Evolutionary conservation across 2,329 filamentous ascomycete genomes (phyloP), one percentile per base, ranked within the genome.

Genomic region (Coniochaeta ligniaria): DNA sequence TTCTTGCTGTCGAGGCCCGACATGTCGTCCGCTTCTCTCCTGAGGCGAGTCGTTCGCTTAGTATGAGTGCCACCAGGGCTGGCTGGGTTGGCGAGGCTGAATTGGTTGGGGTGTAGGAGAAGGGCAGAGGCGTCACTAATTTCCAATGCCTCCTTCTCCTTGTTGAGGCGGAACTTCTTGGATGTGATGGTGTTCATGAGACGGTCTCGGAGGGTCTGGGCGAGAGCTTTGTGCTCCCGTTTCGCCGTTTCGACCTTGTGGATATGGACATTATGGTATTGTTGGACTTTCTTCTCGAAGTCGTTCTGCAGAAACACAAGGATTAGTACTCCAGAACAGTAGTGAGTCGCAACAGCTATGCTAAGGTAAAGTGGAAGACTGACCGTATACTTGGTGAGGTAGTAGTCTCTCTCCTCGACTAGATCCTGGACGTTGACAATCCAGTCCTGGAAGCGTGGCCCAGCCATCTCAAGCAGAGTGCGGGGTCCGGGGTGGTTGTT

Each of bases 401-500:
- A 87, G 64, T 90, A 87, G 77, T 99, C 95, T 67, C 91, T 85
- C 69, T 91, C 85, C 74, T 98, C 93, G 66, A 96, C 87, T 8
- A 92, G 83, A 73, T 96, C 89, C 71, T 97, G 96, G 59, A 97
- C 84, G 63, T 94, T 87, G 66, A 91, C 85, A 22, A 95, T 86
- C 77, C 96, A 98, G 66, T 91, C 87, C 62, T 88, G 83, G 73
- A 96, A 97, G 70, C 89, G 86, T 68, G 88, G 91, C 1, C 95
- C 95, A 36, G 92, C 92, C 76, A 90, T 89, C 59, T 88, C 83
- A 28, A 91, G 71, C 70, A 90, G 75, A 69, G 84, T 83, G 75
- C 83, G 75, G 28, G 78, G 78, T n/a, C 70, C 70, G 22, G 70
- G 70, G 43, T 72, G 71, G 26, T 71, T 67, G 41, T 72, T 71